A percentile compares a stretch with the other conserved stretches of the same genome.
These are phyloP conservation scores for Aspergillus sp. DNA, from an alignment of 2,329 filamentous ascomycete genomes.

Conservation along the genomic window DNA sequence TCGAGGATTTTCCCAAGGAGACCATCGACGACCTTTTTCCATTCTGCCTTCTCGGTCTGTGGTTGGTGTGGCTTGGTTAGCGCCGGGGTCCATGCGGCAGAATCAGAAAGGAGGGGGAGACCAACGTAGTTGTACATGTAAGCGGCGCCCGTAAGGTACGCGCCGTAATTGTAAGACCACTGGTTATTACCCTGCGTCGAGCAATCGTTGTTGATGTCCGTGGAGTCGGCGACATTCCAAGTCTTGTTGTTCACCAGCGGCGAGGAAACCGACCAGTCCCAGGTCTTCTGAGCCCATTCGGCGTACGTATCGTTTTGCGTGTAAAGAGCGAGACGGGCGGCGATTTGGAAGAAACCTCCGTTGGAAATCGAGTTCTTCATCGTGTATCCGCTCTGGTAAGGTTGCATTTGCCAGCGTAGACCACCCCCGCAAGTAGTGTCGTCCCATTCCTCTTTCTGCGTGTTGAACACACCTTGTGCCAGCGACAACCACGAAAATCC, in stretches of 20 bases:
- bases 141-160: conserved; percentile 56
- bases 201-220: conserved; percentile 53
- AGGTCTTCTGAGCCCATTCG: conserved; percentile 70
- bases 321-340: conserved; percentile 32
- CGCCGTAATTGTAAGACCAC: conserved; percentile 61
- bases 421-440: conserved; percentile 66
- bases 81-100: neutral
- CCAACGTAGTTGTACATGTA: conserved; percentile 57
- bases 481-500: conserved; percentile 76
- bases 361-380: conserved; percentile 38
- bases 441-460: conserved; percentile 72
- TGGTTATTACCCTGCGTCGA: conserved; percentile 52
- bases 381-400: conserved; percentile 34
- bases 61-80: conserved; percentile 25
- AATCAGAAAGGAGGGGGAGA: neutral
- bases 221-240: conserved; percentile 59
- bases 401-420: conserved; percentile 46
- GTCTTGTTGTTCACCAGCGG: conserved; percentile 49
- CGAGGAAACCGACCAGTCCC: conserved; percentile 55
- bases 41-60: conserved; percentile 43
- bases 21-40: conserved; percentile 57
- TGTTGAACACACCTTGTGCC: conserved; percentile 77
- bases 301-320: conserved; percentile 31
- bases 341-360: conserved; percentile 34
- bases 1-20: conserved; percentile 51